These are phyloP conservation scores for Pleurotus pulmonarius DNA, from an alignment of 768 basidiomycete species.

Conservation along the genomic window DNA sequence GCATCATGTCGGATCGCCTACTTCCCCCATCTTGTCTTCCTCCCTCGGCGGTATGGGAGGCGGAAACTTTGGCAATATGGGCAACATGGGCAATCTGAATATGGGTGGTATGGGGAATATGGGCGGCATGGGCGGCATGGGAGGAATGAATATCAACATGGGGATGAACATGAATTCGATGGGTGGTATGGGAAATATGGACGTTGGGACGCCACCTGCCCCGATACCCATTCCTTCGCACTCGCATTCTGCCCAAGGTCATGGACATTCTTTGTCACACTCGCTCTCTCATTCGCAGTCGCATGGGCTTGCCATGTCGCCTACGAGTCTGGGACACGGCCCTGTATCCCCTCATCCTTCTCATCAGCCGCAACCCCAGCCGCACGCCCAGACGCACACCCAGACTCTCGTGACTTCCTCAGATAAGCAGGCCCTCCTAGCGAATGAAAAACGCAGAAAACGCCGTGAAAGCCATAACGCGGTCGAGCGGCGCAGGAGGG, in stretches of 20 bases:
- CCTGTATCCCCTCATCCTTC: background rate
- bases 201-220: background rate
- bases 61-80: background rate
- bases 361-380: background rate
- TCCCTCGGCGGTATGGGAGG: background rate
- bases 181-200: background rate
- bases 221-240: slow-evolving; percentile 7
- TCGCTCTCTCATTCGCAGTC: background rate
- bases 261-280: background rate
- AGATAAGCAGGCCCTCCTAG: slow-evolving; percentile 55
- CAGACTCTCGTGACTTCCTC: background rate
- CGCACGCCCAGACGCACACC: slow-evolving; percentile 2
- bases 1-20: background rate
- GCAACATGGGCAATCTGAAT: background rate
- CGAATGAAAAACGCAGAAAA: slow-evolving; percentile 79
- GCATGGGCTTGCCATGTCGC: background rate
- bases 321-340: background rate
- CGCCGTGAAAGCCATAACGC: slow-evolving; percentile 89
- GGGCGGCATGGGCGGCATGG: background rate
- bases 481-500: slow-evolving; percentile 80
- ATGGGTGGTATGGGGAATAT: background rate
- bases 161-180: background rate
- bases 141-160: background rate
- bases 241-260: slow-evolving; percentile 8
- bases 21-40: background rate